Conservation (phyloP, 495 filamentous ascomycete genomes). For the Podospora fimiseda region DNA sequence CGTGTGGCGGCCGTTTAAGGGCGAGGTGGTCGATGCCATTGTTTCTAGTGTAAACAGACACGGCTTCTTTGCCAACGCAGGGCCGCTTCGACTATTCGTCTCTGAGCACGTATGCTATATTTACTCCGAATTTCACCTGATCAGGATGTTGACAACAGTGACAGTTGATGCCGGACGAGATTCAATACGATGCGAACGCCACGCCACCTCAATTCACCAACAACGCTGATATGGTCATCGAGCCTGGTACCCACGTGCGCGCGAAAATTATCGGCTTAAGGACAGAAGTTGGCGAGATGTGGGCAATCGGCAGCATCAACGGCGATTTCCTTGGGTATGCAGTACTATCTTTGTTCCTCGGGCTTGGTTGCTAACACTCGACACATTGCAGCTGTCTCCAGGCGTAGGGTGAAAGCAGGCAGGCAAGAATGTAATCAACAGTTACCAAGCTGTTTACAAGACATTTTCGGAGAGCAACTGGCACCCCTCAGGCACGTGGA, state of each 20-base stretch:
- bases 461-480: no score
- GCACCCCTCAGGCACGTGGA: no score
- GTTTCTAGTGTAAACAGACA: slow-evolving; percentile 83
- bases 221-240: slow-evolving; percentile 86
- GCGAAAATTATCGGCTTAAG: slow-evolving; percentile 89
- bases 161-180: slow-evolving; percentile 85
- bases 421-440: no score
- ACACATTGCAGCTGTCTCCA: slow-evolving; percentile 5
- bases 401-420: no score
- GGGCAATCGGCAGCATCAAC: slow-evolving; percentile 94
- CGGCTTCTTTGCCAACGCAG: slow-evolving; percentile 88
- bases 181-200: slow-evolving; percentile 88
- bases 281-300: slow-evolving; percentile 87
- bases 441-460: no score
- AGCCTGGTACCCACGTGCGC: slow-evolving; percentile 85
- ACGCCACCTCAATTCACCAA: slow-evolving; percentile 79
- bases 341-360: not conserved
- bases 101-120: slow-evolving; percentile 63
- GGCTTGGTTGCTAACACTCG: not conserved
- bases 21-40: slow-evolving; percentile 92
- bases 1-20: slow-evolving; percentile 94
- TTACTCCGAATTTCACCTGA: not conserved
- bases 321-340: slow-evolving; percentile 61
- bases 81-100: slow-evolving; percentile 83
- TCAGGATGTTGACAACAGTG: not conserved